phyloP scores from a whole-genome alignment of 352 stramenopile genomes.

The Phytophthora hybrid region DNA sequence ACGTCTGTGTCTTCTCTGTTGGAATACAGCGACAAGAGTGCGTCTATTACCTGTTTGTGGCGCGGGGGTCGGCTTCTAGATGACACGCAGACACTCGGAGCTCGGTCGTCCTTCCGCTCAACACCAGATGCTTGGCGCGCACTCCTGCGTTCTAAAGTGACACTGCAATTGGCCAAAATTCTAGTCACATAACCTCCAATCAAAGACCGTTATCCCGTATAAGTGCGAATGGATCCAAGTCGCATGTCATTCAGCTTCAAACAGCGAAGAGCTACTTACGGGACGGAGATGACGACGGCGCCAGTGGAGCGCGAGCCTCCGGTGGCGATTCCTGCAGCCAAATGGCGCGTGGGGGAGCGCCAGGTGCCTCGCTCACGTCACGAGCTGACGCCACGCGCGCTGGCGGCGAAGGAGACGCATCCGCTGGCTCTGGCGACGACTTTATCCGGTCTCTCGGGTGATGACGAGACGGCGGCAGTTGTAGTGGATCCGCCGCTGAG shows the following conservation, averaged over 20 bases:
- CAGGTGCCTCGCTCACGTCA: conserved; percentile 35
- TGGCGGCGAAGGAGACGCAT: conserved; percentile 54
- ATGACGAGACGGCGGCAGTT: not conserved
- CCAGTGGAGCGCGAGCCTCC: conserved; percentile 19
- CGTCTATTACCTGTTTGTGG: conserved; percentile 22
- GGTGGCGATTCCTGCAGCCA: conserved; percentile 9
- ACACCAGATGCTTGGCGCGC: conserved; percentile 37
- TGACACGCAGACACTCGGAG: not conserved
- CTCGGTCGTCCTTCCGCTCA: conserved; percentile 21
- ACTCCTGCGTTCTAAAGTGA: conserved; percentile 9
- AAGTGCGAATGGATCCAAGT: conserved; percentile 32
- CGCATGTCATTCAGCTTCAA: conserved; percentile 29
- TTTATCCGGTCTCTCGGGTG: conserved; percentile 3
- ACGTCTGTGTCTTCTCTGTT: not conserved
- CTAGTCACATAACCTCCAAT: conserved; percentile 31
- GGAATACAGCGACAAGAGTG: not conserved
- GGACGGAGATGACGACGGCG: conserved; percentile 19
- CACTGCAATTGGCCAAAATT: conserved; percentile 35
- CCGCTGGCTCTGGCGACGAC: conserved; percentile 43
- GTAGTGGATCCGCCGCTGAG: conserved; percentile 1
- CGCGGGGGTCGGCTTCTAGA: conserved; percentile 21
- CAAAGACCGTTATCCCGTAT: not conserved
- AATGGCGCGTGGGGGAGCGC: conserved; percentile 60
- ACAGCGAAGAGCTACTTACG: conserved; percentile 10
- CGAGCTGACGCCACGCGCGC: conserved; percentile 24